Conservation (phyloP, 2,329 filamentous ascomycete species). For the Pestalotiopsis sp. region DNA sequence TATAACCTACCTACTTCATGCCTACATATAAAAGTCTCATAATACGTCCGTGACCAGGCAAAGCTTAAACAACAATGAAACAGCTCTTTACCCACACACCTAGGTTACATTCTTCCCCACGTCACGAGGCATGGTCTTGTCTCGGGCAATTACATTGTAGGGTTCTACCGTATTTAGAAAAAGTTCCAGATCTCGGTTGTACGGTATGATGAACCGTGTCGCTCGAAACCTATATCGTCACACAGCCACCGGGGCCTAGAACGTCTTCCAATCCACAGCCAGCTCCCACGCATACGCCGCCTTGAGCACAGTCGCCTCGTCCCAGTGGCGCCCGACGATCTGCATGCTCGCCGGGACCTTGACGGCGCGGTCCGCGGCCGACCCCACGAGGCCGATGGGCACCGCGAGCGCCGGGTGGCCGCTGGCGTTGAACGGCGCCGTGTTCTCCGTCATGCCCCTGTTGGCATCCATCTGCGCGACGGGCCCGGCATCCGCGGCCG, state of each 20-base stretch:
- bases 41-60: not conserved
- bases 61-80: not conserved
- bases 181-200: not conserved
- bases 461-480: conserved; percentile 14
- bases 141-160: not conserved
- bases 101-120: not conserved
- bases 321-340: conserved; percentile 31
- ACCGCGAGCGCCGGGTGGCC: conserved; percentile 32
- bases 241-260: not conserved
- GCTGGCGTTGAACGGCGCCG: not conserved
- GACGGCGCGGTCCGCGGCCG: conserved; percentile 24
- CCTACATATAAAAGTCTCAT: not conserved
- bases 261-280: conserved; percentile 25
- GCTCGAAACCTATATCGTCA: not conserved
- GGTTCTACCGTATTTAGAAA: not conserved
- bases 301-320: conserved; percentile 28
- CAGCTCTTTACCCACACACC: not conserved
- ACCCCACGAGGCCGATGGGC: conserved; percentile 29
- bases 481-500: conserved; percentile 2
- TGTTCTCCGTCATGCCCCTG: conserved; percentile 14
- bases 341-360: conserved; percentile 31
- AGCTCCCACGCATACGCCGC: conserved; percentile 32
- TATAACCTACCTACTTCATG: not conserved
- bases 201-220: not conserved
- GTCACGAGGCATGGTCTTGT: not conserved